Percentiles rank a stretch among this genome's conserved stretches.
Conservation (phyloP, 2,329 filamentous ascomycete species). For the Geoglossum cookeanum region DNA sequence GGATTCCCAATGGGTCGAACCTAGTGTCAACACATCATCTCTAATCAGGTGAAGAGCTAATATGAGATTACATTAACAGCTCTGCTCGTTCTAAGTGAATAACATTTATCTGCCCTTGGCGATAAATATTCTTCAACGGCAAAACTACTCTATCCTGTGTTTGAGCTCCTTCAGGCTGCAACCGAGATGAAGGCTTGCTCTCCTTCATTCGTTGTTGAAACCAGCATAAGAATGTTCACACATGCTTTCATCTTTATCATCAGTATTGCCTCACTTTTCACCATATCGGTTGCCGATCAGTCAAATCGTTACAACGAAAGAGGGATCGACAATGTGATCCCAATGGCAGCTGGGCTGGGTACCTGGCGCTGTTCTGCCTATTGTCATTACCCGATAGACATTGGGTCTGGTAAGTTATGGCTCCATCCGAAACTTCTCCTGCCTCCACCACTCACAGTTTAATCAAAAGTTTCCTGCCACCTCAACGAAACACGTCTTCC, state of each 20-base stretch:
- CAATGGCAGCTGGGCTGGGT: background rate
- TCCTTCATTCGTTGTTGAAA: background rate
- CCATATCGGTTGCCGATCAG: background rate
- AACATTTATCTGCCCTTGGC: too few relatives aligned
- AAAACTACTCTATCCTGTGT: too few relatives aligned
- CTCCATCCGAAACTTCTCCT: background rate
- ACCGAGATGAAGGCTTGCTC: background rate
- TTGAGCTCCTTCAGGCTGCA: background rate
- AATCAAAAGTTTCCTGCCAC: background rate
- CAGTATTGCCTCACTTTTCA: background rate
- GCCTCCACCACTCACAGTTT: background rate
- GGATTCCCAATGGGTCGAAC: too few relatives aligned
- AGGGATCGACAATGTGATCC: background rate
- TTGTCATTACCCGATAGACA: background rate
- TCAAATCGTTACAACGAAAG: background rate
- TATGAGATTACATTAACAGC: too few relatives aligned
- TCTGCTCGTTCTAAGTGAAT: too few relatives aligned
- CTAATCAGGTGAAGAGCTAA: too few relatives aligned
- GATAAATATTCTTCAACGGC: too few relatives aligned
- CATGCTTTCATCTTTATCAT: background rate
- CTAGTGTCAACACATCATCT: too few relatives aligned
- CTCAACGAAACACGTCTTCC: background rate
- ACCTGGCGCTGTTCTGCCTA: background rate
- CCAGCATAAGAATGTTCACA: background rate
- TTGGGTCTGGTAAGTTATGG: background rate